A percentile compares a stretch with the other conserved stretches of the same genome.
Conservation (phyloP, 2,329 filamentous ascomycete species). For the Gnomoniopsis sp. region DNA sequence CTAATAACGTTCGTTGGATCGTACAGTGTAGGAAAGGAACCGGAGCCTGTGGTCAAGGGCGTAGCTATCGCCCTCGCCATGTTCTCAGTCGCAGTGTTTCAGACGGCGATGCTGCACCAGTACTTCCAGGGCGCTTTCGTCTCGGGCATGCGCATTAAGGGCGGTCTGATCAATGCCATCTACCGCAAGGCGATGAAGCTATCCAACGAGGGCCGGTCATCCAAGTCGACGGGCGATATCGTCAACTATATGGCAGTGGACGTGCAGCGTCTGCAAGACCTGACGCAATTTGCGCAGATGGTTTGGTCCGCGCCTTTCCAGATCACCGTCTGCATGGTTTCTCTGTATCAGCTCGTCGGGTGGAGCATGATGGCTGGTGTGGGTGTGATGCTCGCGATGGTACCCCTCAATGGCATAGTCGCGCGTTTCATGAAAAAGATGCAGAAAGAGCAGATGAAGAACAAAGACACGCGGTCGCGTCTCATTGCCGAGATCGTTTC, state of each 20-base stretch:
- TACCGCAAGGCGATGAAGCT: slow-evolving; percentile 87
- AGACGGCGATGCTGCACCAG: slow-evolving; percentile 90
- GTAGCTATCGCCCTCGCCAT: slow-evolving; percentile 86
- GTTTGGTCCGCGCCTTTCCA: slow-evolving; percentile 97
- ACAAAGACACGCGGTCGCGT: slow-evolving; percentile 90
- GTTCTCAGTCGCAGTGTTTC: slow-evolving; percentile 81
- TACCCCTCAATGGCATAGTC: slow-evolving; percentile 90
- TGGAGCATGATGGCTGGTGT: slow-evolving; percentile 95
- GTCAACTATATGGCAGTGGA: slow-evolving; percentile 99
- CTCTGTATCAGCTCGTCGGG: slow-evolving; percentile 91
- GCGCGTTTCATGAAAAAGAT: slow-evolving; percentile 90
- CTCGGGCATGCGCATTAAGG: slow-evolving; percentile 95
- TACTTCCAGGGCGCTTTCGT: slow-evolving; percentile 96
- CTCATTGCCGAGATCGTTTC: slow-evolving; percentile 97
- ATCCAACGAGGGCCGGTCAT: slow-evolving; percentile 85
- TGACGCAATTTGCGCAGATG: slow-evolving; percentile 93
- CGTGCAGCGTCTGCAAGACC: slow-evolving; percentile 88
- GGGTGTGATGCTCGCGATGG: slow-evolving; percentile 94
- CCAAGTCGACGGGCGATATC: slow-evolving; percentile 93
- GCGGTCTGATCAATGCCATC: slow-evolving; percentile 82
- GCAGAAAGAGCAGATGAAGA: slow-evolving; percentile 98
- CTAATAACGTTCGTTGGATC: slow-evolving; percentile 84
- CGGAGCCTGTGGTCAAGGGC: slow-evolving; percentile 78
- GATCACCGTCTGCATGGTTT: slow-evolving; percentile 92
- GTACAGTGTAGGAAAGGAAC: slow-evolving; percentile 56